Conservation (phyloP, 23 red algal species). For the Agarophyton chilense region DNA sequence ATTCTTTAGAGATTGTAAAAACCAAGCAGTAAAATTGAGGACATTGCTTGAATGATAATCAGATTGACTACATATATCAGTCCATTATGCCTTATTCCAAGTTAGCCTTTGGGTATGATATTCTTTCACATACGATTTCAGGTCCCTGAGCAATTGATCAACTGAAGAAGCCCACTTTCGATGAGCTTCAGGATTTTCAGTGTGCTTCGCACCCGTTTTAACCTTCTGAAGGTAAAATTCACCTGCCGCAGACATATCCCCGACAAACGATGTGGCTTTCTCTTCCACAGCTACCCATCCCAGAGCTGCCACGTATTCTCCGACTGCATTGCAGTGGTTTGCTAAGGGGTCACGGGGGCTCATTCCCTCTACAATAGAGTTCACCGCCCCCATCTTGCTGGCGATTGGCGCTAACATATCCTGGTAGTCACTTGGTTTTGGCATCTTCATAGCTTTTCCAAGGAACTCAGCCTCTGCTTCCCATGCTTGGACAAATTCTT, state of each 20-base stretch:
- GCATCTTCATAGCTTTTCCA: conserved; percentile 55
- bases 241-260: conserved; percentile 68
- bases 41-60: neutral
- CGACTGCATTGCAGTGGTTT: conserved; percentile 77
- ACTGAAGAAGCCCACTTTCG: conserved; percentile 66
- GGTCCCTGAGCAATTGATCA: conserved; percentile 46
- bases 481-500: conserved; percentile 50
- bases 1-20: neutral
- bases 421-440: conserved; percentile 67
- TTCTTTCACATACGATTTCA: conserved; percentile 84
- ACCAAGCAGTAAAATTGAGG: neutral
- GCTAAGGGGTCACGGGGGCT: conserved; percentile 42
- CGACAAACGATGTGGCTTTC: conserved; percentile 72
- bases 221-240: conserved; percentile 79
- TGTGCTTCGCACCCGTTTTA: conserved; percentile 72
- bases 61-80: neutral
- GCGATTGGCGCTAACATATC: conserved; percentile 63
- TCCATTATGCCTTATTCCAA: conserved; percentile 58
- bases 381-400: conserved; percentile 59
- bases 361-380: neutral
- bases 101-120: conserved; percentile 70
- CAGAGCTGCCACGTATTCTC: conserved; percentile 69
- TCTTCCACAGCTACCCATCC: conserved; percentile 87
- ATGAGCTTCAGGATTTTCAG: conserved; percentile 54
- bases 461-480: conserved; percentile 70